phyloP scores from a whole-genome alignment of 192 early-diverging fungal species.

The Umbelopsis vinacea region DNA sequence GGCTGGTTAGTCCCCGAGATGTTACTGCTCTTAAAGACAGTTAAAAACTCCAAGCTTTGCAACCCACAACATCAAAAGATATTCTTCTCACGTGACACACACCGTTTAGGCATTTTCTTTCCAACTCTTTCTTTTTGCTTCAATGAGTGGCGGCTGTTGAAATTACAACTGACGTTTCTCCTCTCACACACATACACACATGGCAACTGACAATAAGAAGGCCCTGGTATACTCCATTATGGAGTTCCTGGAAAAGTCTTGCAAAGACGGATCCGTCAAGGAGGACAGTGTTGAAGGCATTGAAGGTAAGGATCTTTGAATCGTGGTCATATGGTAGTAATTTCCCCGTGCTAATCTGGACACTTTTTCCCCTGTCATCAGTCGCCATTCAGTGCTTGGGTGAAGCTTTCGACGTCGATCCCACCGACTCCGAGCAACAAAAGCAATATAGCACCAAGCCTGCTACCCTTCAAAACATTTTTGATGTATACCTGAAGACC shows the following conservation, averaged over 20 bases:
- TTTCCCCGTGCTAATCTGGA: neutral
- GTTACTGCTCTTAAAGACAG: too few relatives aligned
- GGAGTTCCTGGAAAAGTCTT: conserved; percentile 76
- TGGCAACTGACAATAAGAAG: conserved; percentile 66
- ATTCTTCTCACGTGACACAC: too few relatives aligned
- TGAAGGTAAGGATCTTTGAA: conserved; percentile 58
- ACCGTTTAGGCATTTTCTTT: neutral
- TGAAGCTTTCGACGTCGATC: conserved; percentile 91
- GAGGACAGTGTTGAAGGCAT: conserved; percentile 80
- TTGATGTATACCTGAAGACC: conserved; percentile 89
- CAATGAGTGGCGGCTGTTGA: neutral
- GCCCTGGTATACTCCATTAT: conserved; percentile 82
- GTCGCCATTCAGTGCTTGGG: conserved; percentile 94
- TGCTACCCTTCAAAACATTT: conserved; percentile 79
- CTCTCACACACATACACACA: neutral
- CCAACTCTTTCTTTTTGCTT: neutral
- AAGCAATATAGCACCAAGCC: conserved; percentile 85
- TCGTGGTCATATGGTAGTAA: neutral
- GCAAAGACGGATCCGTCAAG: conserved; percentile 71
- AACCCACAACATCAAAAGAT: too few relatives aligned
- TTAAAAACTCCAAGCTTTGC: too few relatives aligned
- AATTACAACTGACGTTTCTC: neutral
- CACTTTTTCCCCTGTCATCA: conserved; percentile 23
- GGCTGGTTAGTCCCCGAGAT: too few relatives aligned
- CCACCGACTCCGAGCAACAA: conserved; percentile 67